Evolutionary conservation across 495 filamentous ascomycete genomes (phyloP), one percentile per base, ranked within the genome.

Genomic region (Neurospora sp.): DNA sequence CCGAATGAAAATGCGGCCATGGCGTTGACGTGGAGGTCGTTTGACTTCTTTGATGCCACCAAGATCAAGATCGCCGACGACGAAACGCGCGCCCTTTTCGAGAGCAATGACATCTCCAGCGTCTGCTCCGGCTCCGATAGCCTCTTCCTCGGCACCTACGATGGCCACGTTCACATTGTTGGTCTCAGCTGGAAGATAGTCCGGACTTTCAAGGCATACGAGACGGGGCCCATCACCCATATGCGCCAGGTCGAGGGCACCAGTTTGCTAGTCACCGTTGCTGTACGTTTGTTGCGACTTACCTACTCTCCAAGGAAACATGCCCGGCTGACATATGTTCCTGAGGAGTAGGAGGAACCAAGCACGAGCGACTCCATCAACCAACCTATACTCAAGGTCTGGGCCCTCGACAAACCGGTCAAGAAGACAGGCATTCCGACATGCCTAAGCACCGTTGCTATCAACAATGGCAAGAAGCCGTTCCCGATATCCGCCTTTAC

Each of bases 21-120:
- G 80, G 80, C 80, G 75, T 65, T 81, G 73, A 80, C 77, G 94
- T 98, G 96, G 96, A 97, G 97, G 92, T 89, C 92, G 70, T 98
- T 99, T 86, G 94, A 96, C 88, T 98, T 99, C 90, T 97, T 99
- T 86, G 94, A 97, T 81, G 93, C 97, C 80, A 89, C 90, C 73
- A 90, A 91, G 76, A 90, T 98, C 81, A 91, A 91, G 80, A 87
- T 92, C 72, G 85, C 91, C 70, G 92, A 94, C 80, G 91, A 92
- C 69, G 86, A 85, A 69, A 85, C 82, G 70, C 82, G 83, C 71
- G 75, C 81, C 73, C 79, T 83, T 81, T 80, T 84, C 78, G 81
- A 83, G 71, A 82, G 80, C 74, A 81, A 86, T 78, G 85, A 85
- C 68, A 82, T 86, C 71, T 80, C 84, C 61, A 82, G 80, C 76